These are phyloP conservation scores for Didymella keratinophila DNA, from an alignment of 2,329 filamentous ascomycete species.

Conservation along the genomic window DNA sequence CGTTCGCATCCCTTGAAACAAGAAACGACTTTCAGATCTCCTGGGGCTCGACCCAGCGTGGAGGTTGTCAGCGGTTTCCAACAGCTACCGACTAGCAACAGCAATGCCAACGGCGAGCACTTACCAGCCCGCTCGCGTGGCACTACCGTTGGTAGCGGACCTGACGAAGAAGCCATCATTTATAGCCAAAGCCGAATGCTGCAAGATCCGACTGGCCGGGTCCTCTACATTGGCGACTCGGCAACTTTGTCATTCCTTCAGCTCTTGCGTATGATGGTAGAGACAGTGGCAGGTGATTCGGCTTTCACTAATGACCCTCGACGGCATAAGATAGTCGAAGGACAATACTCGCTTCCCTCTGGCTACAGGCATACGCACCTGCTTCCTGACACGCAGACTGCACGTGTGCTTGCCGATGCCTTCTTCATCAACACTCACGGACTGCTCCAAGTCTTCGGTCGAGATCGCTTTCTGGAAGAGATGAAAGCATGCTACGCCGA, in stretches of 20 bases:
- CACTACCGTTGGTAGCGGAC: constrained; percentile 51
- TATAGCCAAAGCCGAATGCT: constrained; percentile 66
- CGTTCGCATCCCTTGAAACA: constrained; percentile 25
- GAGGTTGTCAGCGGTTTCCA: constrained; percentile 38
- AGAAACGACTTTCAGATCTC: constrained; percentile 31
- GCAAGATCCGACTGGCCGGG: constrained; percentile 64
- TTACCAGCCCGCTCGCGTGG: constrained; percentile 43
- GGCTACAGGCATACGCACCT: constrained; percentile 60
- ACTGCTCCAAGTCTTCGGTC: constrained; percentile 67
- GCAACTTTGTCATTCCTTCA: constrained; percentile 69
- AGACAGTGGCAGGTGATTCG: constrained; percentile 62
- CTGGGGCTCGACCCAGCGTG: constrained; percentile 32
- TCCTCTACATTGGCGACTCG: constrained; percentile 70
- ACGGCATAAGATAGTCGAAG: constrained; percentile 65
- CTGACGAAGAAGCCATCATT: constrained; percentile 65
- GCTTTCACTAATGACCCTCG: constrained; percentile 66
- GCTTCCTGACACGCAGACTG: constrained; percentile 64
- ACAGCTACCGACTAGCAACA: constrained; percentile 33
- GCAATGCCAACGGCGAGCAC: constrained; percentile 28
- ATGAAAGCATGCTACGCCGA: constrained; percentile 64
- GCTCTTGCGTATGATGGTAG: constrained; percentile 67
- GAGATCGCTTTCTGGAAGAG: constrained; percentile 57
- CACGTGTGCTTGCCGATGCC: constrained; percentile 63
- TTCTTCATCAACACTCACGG: constrained; percentile 72
- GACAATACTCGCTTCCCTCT: constrained; percentile 58